Evolutionary conservation across 1,284 basidiomycete genomes (phyloP).

Genomic region (Trichosporon faecale): DNA sequence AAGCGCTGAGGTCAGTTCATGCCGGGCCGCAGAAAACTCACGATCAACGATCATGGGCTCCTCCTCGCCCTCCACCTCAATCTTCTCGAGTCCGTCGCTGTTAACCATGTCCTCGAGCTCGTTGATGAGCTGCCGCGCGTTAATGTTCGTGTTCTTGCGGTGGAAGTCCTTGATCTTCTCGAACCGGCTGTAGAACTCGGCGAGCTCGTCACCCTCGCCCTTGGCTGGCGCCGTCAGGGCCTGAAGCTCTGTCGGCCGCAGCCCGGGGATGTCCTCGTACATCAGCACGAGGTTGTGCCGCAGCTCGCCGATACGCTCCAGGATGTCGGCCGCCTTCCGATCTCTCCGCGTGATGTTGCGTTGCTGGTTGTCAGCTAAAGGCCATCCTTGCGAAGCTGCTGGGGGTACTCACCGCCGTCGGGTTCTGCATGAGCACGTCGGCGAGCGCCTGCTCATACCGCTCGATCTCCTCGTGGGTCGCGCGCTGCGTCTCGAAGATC

Average conservation of each 20-base stretch:
- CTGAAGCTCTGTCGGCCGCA: constrained; percentile 53
- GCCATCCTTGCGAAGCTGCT: not conserved
- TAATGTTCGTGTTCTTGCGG: constrained; percentile 85
- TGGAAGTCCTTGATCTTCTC: constrained; percentile 94
- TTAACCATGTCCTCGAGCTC: constrained; percentile 70
- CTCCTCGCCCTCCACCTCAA: constrained; percentile 60
- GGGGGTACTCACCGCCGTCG: constrained; percentile 47
- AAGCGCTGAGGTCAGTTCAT: constrained; percentile 59
- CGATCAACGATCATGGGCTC: constrained; percentile 61
- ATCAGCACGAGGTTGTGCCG: constrained; percentile 63
- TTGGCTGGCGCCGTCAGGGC: constrained; percentile 54
- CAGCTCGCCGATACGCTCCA: constrained; percentile 74
- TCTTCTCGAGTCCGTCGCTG: constrained; percentile 46
- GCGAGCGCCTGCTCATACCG: constrained; percentile 65
- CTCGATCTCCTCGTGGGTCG: constrained; percentile 93
- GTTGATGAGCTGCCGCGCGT: constrained; percentile 71
- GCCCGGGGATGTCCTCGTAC: constrained; percentile 68
- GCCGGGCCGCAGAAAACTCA: constrained; percentile 52
- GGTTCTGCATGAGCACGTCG: constrained; percentile 54
- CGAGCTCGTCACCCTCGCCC: constrained; percentile 65
- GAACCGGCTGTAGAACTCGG: constrained; percentile 91
- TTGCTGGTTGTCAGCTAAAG: constrained; percentile 39
- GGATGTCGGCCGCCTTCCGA: constrained; percentile 79
- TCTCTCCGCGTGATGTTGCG: constrained; percentile 67
- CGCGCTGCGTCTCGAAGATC: constrained; percentile 83